A percentile compares a stretch with the other conserved stretches of the same genome.
phyloP scores from a whole-genome alignment of 176 grass and related monocot species.

The Bonia amplexicaulis region DNA sequence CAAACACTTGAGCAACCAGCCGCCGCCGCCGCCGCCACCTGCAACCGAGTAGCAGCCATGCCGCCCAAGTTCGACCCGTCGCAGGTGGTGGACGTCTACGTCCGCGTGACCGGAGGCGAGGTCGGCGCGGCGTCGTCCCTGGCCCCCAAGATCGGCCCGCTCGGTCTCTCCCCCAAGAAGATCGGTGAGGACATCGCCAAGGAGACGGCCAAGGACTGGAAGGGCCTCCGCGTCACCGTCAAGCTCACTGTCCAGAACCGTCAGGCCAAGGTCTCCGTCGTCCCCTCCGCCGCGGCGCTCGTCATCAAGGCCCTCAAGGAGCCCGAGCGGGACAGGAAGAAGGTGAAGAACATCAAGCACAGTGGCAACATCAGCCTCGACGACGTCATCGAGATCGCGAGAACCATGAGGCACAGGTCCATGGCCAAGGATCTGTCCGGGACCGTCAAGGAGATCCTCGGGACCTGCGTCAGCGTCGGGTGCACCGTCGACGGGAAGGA shows the following conservation, averaged over 20 bases:
- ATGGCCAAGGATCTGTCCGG: constrained; percentile 82
- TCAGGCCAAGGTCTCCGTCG: constrained; percentile 90
- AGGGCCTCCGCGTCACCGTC: constrained; percentile 90
- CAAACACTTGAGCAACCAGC: neutral
- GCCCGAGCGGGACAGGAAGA: constrained; percentile 78
- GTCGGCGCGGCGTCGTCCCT: constrained; percentile 84
- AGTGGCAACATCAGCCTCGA: constrained; percentile 77
- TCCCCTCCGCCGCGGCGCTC: constrained; percentile 72
- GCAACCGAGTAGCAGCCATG: constrained; percentile 36
- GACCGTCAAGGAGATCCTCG: constrained; percentile 73
- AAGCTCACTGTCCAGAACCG: constrained; percentile 95
- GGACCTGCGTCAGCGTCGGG: constrained; percentile 75
- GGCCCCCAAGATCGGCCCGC: constrained; percentile 83
- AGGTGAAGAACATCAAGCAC: constrained; percentile 83
- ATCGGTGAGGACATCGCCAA: constrained; percentile 96
- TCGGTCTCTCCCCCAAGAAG: constrained; percentile 97
- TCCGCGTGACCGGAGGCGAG: constrained; percentile 89
- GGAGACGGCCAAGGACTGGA: constrained; percentile 96
- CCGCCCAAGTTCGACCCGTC: constrained; percentile 77
- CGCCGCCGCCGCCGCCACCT: neutral
- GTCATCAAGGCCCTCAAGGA: constrained; percentile 89
- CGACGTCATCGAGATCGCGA: constrained; percentile 69
- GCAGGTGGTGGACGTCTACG: constrained; percentile 86
- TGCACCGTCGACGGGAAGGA: constrained; percentile 86
- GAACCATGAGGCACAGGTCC: constrained; percentile 55